Conservation (phyloP, 352 stramenopile genomes). For the Phytophthora rubi region DNA sequence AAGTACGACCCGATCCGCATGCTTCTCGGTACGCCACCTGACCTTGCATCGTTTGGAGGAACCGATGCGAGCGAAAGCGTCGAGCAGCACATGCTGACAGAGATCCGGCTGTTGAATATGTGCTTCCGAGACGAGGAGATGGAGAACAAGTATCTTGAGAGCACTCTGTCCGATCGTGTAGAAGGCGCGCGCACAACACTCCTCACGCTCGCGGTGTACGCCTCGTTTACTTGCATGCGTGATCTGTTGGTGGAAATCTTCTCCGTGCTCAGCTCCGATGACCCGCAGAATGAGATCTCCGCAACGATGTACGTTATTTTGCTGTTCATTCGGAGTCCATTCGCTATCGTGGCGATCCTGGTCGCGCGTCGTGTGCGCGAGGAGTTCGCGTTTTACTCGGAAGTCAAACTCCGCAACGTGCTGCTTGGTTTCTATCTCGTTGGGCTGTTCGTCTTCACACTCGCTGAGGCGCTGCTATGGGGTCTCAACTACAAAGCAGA, state of each 20-base stretch:
- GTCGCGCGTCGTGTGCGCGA: constrained; percentile 45
- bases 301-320: constrained; percentile 47
- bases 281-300: constrained; percentile 21
- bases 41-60: constrained; percentile 41
- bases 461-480: constrained; percentile 63
- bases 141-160: constrained; percentile 79
- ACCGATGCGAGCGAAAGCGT: constrained; percentile 48
- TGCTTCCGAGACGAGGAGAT: constrained; percentile 75
- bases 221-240: constrained; percentile 69
- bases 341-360: constrained; percentile 42
- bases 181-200: constrained; percentile 71
- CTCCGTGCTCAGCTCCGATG: constrained; percentile 30
- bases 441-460: constrained; percentile 58
- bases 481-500: constrained; percentile 59
- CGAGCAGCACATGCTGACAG: constrained; percentile 68
- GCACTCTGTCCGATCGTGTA: constrained; percentile 62
- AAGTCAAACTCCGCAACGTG: constrained; percentile 69
- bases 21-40: constrained; percentile 58
- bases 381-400: constrained; percentile 64
- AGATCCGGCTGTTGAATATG: constrained; percentile 68
- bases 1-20: constrained; percentile 66
- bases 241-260: constrained; percentile 66
- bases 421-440: constrained; percentile 66
- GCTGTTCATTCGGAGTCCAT: constrained; percentile 38
- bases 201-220: constrained; percentile 61